A percentile compares a stretch with the other conserved stretches of the same genome.
Conservation (phyloP, 371 early-diverging fungal genomes). For the Rhizopus delemar region DNA sequence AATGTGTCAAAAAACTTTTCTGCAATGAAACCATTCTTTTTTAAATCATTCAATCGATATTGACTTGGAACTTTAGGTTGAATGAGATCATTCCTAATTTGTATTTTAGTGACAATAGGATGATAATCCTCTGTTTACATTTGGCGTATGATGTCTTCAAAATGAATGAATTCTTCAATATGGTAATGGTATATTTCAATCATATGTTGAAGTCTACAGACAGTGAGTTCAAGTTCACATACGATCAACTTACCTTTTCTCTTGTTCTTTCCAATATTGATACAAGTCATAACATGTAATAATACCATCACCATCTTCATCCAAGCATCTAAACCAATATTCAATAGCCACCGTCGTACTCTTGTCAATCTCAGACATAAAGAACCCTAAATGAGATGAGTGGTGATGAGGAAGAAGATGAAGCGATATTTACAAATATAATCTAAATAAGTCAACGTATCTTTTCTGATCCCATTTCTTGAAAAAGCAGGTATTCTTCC, state of each 20-base stretch:
- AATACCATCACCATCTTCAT: slow-evolving; percentile 87
- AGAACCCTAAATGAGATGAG: slow-evolving; percentile 63
- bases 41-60: slow-evolving; percentile 41
- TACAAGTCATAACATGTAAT: slow-evolving; percentile 83
- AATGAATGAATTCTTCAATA: slow-evolving; percentile 36
- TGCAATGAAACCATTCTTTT: slow-evolving; percentile 43
- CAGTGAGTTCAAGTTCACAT: background rate
- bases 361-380: slow-evolving; percentile 88
- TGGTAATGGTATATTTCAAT: slow-evolving; percentile 7
- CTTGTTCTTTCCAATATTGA: slow-evolving; percentile 85
- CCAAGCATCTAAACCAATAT: slow-evolving; percentile 92
- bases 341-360: slow-evolving; percentile 75
- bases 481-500: slow-evolving; percentile 39
- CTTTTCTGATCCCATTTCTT: background rate
- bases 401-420: slow-evolving; percentile 4
- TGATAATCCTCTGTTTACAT: slow-evolving; percentile 22
- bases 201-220: slow-evolving; percentile 9
- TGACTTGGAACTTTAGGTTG: slow-evolving; percentile 43
- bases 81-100: slow-evolving; percentile 46
- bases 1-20: slow-evolving; percentile 56
- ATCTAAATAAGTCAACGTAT: slow-evolving; percentile 54
- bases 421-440: slow-evolving; percentile 49
- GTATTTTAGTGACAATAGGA: background rate
- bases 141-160: slow-evolving; percentile 53
- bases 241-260: slow-evolving; percentile 26